These are phyloP conservation scores for Solanum piurae DNA, from an alignment of 257 asterid genomes.

Conservation along the genomic window DNA sequence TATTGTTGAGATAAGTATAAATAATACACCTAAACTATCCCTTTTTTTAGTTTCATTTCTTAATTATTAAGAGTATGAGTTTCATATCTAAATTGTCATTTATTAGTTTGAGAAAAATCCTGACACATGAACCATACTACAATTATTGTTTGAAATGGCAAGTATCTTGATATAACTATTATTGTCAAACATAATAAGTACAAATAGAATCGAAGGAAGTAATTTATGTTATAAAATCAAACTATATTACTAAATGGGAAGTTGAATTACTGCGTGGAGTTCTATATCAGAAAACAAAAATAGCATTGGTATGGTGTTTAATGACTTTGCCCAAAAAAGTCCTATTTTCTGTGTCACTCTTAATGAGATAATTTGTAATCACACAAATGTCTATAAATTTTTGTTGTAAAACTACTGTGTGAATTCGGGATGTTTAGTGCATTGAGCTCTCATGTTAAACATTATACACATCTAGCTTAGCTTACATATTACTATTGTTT, in stretches of 20 bases:
- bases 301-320: not conserved
- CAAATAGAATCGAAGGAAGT: not conserved
- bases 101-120: too few species aligned
- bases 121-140: not conserved
- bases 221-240: not conserved
- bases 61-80: too few species aligned
- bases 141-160: not conserved
- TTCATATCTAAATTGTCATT: too few species aligned
- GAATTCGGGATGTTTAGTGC: not conserved
- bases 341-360: not conserved
- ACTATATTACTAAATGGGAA: not conserved
- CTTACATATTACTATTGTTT: not conserved
- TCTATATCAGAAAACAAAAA: not conserved
- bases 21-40: too few species aligned
- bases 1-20: not conserved
- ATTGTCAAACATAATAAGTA: not conserved
- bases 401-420: not conserved
- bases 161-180: not conserved
- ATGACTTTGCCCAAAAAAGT: not conserved
- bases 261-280: not conserved
- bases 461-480: not conserved
- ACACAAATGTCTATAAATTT: not conserved
- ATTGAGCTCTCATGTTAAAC: not conserved
- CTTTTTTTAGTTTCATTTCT: too few species aligned
- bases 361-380: not conserved